Evolutionary conservation across 768 basidiomycete genomes (phyloP), one percentile per base, ranked within the genome.

Genomic region (Aureoboletus auriporus): DNA sequence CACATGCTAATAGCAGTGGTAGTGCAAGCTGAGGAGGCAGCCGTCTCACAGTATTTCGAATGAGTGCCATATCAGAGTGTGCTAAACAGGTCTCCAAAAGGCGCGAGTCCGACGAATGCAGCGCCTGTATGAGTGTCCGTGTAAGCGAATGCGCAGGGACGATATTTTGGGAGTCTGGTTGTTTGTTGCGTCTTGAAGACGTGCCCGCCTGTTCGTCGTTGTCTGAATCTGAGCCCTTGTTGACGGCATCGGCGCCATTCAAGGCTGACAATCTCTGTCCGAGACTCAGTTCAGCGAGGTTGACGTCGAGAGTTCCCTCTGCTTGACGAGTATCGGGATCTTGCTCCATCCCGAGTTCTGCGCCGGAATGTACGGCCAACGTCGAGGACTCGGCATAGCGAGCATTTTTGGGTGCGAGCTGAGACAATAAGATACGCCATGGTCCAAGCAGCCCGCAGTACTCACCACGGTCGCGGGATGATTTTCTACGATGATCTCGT

Each of bases 71-170:
- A 58, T 94, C 85, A 14, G 91, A 87, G 67, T 97, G 89, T 1
- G 81, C 73, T 28, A 95, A 70, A 69, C 93, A 95, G 23, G 86
- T 86, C 62, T 96, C 91, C 51, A 98, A 71, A 33, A 98, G 72
- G 9, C 82, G 80, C 3, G 88, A 79, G 72, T 99, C 96, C 16
- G 89, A 86, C 1, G 96, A 97, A 65, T 99, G 96, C 26, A 99
- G 71, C 0, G 96, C 95, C 70, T 99, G 96, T 49, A 95, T 89
- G 42, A 99, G 77, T 26, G 95, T 94, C 47, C 93, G 85, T 26
- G 95, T 91, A 50, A 98, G 78, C 0, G 95, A 94, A 54, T 85
- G 83, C 1, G 91, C 83, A 33, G 93, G 89, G 16, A 83, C 73
- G 35, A 76, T 66, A n/a, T 73, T 60, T 8, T 63, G 61, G 11